Evolutionary conservation across 352 stramenopile species (phyloP), one percentile per base, ranked within the genome.

Genomic region (Phytopythium chamaehyphon): DNA sequence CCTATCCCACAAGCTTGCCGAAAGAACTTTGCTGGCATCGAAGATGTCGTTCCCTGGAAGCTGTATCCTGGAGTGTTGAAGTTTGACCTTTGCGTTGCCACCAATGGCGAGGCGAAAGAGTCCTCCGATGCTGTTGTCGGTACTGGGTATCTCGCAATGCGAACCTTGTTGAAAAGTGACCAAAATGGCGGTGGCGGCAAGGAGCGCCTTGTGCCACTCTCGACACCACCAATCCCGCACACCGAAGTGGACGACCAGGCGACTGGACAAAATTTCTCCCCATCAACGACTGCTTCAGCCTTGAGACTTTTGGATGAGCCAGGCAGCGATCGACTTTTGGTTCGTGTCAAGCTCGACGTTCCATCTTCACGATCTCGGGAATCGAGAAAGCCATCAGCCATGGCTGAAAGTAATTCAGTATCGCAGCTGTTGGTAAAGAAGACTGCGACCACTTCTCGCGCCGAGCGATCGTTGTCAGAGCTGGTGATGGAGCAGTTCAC

Each of bases 21-120:
- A 14, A 89, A 88, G 59, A 90, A 85, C 54, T 90, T 87, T 47
- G 81, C 80, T 15, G 78, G 82, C 3, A 78, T 79, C 37, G 70
- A 87, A 33, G 78, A 91, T 63, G 62, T 94, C 18, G 83, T 83
- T 16, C 73, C 81, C 10, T 94, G 83, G 83, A 74, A 73, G 31
- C 60, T 74, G 23, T 90, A 90, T 53, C 83, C 83, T 26, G 83
- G 83, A 10, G 38, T 86, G 24, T 39, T 94, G 3, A 66, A 76
- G 54, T 90, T 92, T 36, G 81, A 94, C 26, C 64, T 94, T 38
- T 90, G 78, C 51, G 54, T 89, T 50, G 86, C 77, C 26, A 43
- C 87, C 44, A 88, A 51, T 37, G 82, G 82, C 8, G 76, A 90
- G 56, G 74, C 75, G 3, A 86, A 86, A 23, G 75, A 88, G 40